These are phyloP conservation scores for Penicillium canariense DNA, from an alignment of 495 filamentous ascomycete species.

Conservation along the genomic window DNA sequence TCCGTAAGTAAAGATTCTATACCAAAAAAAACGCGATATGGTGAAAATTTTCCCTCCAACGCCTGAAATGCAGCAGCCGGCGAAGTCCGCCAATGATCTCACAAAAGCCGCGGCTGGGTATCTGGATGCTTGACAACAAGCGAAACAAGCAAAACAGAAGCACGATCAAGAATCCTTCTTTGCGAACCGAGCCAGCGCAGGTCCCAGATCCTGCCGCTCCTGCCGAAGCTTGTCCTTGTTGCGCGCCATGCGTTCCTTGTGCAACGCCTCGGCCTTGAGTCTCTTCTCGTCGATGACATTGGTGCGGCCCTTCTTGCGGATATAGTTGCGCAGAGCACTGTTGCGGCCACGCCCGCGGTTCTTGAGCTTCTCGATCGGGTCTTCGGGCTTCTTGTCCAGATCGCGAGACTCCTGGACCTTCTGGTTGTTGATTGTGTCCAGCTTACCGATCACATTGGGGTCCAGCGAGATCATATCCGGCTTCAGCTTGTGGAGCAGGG, in stretches of 20 bases:
- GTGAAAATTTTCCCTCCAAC: constrained; percentile 21
- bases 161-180: constrained; percentile 39
- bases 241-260: constrained; percentile 60
- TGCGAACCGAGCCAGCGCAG: constrained; percentile 69
- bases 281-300: constrained; percentile 92
- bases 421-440: constrained; percentile 74
- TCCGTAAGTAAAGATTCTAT: constrained; percentile 18
- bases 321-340: constrained; percentile 76
- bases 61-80: constrained; percentile 34
- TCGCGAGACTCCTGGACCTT: constrained; percentile 71
- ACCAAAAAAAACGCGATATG: constrained; percentile 11
- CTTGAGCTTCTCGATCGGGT: constrained; percentile 65
- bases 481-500: constrained; percentile 86
- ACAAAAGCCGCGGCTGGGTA: constrained; percentile 25
- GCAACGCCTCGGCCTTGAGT: constrained; percentile 63
- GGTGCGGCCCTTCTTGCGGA: constrained; percentile 82
- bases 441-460: constrained; percentile 81
- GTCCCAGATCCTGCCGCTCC: constrained; percentile 61
- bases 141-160: constrained; percentile 25
- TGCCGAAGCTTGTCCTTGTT: constrained; percentile 62
- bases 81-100: constrained; percentile 15
- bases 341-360: constrained; percentile 89
- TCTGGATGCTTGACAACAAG: constrained; percentile 19
- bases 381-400: constrained; percentile 68
- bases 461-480: constrained; percentile 97